Evolutionary conservation across 75 land plant genomes (phyloP), one percentile per base, ranked within the genome.

Genomic region (Pinus tabuliformis): DNA sequence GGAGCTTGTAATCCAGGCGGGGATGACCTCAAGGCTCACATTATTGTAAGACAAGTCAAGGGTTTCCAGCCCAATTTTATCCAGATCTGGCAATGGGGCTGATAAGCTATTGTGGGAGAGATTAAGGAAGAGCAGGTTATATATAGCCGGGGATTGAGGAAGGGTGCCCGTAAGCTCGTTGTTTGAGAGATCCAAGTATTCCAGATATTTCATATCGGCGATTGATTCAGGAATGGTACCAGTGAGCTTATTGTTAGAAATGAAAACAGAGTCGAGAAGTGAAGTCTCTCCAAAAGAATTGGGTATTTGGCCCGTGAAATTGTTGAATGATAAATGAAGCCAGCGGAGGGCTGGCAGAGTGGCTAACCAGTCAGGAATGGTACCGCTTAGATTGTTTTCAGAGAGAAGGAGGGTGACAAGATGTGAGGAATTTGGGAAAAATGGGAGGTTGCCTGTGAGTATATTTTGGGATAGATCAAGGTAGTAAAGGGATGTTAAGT

Each of bases 391-490:
- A 0, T 3, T 3, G 56, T 82, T 82, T 21, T 56, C 22, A 4
- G 82, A 56, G 56, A 82, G 18, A 76, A 88, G 65, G n/a, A 78
- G 73, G 30, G 75, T 81, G 24, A 65, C 73, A 37, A 78, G 59
- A 54, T 81, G 79, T 2, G n/a, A 58, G 30, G 75, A 75, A 9
- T 71, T 81, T 20, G 78, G 77, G 20, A 86, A 85, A 13, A 79
- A 52, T 0, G 82, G 58, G 13, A 14, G 77, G 16, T 71, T 62
- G 14, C 87, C 87, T 33, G 76, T 30, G 36, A 88, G 75, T 13
- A 3, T 0, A 73, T 88, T 88, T 59, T 73, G 33, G 6, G 89
- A 81, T 15, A 89, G 82, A 73, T 86, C 86, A 14, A 89, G 74
- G 12, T 79, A 78, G 49, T 61, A 78, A 6, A 79, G 62, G 2